Percentiles rank a stretch among this genome's conserved stretches.
Conservation (phyloP, 257 asterid species). For the Leonotis leonurus region DNA sequence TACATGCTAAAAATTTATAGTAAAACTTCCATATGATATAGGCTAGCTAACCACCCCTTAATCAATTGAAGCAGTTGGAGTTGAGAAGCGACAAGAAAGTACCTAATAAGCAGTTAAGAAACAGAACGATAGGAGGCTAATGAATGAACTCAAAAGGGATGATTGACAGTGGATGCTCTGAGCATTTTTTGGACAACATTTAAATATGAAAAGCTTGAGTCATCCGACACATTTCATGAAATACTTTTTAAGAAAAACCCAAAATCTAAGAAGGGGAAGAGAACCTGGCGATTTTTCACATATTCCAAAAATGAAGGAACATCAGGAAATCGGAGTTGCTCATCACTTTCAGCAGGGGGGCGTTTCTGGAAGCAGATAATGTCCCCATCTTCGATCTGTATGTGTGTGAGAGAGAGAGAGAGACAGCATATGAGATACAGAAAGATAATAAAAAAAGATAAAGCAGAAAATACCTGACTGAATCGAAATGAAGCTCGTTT, state of each 20-base stretch:
- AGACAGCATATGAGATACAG: not conserved
- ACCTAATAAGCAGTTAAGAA: not conserved
- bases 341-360: constrained; percentile 53
- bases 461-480: constrained; percentile 55
- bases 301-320: constrained; percentile 87
- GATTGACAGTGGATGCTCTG: not conserved
- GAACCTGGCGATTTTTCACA: constrained; percentile 93
- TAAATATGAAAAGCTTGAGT: not conserved
- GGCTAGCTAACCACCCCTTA: not conserved
- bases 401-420: not conserved
- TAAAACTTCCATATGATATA: not conserved
- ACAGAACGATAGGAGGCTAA: not conserved
- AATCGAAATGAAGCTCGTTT: constrained; percentile 63
- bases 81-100: constrained; percentile 2
- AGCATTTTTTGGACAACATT: not conserved
- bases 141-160: not conserved
- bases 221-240: not conserved
- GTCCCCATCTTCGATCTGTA: constrained; percentile 96
- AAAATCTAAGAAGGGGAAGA: not conserved
- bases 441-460: not conserved
- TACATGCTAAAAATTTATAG: not conserved
- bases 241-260: not conserved
- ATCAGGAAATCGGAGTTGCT: constrained; percentile 60
- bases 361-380: constrained; percentile 90
- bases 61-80: not conserved